phyloP scores from a whole-genome alignment of 805 yeast genomes.

The Kazachstania psychrophila region DNA sequence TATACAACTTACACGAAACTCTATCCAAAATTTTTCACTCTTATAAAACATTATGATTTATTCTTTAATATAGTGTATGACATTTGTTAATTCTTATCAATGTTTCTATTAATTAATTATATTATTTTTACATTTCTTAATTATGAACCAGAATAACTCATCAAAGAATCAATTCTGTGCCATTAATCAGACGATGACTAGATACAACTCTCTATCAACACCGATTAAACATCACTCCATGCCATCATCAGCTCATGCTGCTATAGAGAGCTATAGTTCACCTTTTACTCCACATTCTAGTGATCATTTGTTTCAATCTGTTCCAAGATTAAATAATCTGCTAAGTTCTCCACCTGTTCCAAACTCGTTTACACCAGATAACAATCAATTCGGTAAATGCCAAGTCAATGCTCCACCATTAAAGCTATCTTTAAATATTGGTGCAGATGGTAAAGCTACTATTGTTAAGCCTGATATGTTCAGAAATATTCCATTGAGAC shows the following conservation, averaged over 20 bases:
- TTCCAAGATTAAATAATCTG: slow-evolving; percentile 7
- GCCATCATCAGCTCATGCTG: not conserved
- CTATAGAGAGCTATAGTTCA: slow-evolving; percentile 1
- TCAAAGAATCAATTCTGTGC: not conserved
- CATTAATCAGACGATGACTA: not conserved
- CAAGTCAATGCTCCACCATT: slow-evolving; percentile 3
- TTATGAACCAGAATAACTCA: no score
- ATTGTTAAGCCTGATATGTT: slow-evolving; percentile 15
- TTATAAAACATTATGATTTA: no score
- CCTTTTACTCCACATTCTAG: slow-evolving; percentile 8
- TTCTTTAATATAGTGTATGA: no score
- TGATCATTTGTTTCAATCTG: slow-evolving; percentile 8
- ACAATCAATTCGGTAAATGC: not conserved
- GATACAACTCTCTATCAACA: not conserved
- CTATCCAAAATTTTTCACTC: no score
- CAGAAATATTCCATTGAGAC: not conserved
- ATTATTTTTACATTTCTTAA: no score
- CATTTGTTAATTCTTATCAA: no score
- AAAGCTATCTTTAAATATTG: slow-evolving; percentile 24
- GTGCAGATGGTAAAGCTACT: slow-evolving; percentile 29
- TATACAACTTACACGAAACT: no score
- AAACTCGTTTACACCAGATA: slow-evolving; percentile 1
- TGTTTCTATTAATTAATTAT: no score
- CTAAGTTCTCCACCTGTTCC: slow-evolving; percentile 12
- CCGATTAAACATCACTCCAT: not conserved